Evolutionary conservation across 768 basidiomycete genomes (phyloP).

Genomic region (Pulveroboletus sp.): DNA sequence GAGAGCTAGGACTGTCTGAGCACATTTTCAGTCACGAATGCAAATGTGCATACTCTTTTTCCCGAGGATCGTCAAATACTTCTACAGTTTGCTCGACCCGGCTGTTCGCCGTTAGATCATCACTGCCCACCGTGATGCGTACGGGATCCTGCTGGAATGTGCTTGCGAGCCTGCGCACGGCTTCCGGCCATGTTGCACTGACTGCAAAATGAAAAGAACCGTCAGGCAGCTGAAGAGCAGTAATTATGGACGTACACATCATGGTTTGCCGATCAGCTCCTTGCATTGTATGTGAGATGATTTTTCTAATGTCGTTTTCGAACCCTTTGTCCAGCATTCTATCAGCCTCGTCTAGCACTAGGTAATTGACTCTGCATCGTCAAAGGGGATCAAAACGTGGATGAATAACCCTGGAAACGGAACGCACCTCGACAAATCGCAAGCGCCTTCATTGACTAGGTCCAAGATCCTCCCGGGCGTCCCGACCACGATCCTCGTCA

Average conservation of each 20-base stretch:
- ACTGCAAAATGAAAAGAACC: conserved; percentile 42
- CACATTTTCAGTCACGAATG: no score
- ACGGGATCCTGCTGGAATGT: conserved; percentile 85
- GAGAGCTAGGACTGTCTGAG: conserved; percentile 40
- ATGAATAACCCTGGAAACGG: neutral
- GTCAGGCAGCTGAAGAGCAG: neutral
- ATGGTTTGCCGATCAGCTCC: conserved; percentile 77
- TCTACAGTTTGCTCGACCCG: conserved; percentile 91
- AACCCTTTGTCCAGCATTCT: conserved; percentile 98
- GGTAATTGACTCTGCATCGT: conserved; percentile 66
- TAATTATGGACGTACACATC: conserved; percentile 69
- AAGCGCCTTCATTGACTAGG: conserved; percentile 80
- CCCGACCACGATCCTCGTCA: conserved; percentile 82
- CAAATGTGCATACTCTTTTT: conserved; percentile 75
- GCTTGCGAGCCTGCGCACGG: conserved; percentile 81
- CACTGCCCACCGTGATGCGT: conserved; percentile 90
- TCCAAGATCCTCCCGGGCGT: conserved; percentile 94
- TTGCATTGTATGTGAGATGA: conserved; percentile 73
- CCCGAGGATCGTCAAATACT: conserved; percentile 79
- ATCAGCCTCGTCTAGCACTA: conserved; percentile 97
- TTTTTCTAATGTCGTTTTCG: conserved; percentile 92
- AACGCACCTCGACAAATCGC: conserved; percentile 73
- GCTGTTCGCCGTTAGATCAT: conserved; percentile 91
- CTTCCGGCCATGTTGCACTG: conserved; percentile 98
- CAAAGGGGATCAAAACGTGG: neutral